Evolutionary conservation across 768 basidiomycete genomes (phyloP).

Genomic region (Suillus americanus): DNA sequence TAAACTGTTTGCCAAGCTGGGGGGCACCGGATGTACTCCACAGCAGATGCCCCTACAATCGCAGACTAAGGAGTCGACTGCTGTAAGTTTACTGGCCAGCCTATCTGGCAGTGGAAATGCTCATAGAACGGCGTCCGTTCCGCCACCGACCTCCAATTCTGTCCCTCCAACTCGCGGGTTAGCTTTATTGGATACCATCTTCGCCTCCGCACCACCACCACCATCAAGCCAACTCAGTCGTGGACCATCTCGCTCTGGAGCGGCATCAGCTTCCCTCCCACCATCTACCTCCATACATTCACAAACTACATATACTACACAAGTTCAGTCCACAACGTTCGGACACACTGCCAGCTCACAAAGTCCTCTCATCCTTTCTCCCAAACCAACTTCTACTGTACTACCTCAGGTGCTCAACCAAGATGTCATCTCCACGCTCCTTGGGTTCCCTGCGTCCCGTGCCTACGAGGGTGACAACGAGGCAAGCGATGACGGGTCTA

Average conservation of each 20-base stretch:
- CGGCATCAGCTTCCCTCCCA: conserved; percentile 6
- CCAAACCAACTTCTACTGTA: conserved; percentile 50
- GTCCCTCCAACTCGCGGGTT: conserved; percentile 46
- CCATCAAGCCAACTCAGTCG: conserved; percentile 11
- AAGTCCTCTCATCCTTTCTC: conserved; percentile 47
- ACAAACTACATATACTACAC: conserved; percentile 13
- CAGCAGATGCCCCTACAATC: conserved; percentile 11
- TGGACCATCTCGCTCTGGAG: conserved; percentile 17
- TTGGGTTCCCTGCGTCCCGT: conserved; percentile 50
- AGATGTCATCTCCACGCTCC: conserved; percentile 64
- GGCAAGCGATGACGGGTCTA: conserved; percentile 33
- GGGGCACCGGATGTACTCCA: conserved; percentile 7
- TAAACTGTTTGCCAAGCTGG: conserved; percentile 43
- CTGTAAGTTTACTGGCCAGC: conserved; percentile 46
- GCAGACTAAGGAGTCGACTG: conserved; percentile 30
- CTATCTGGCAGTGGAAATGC: conserved; percentile 28
- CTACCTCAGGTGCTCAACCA: conserved; percentile 69
- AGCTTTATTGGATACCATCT: conserved; percentile 65
- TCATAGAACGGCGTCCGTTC: conserved; percentile 26
- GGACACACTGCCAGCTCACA: conserved; percentile 25
- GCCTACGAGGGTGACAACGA: conserved; percentile 62
- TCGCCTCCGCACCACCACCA: conserved; percentile 59
- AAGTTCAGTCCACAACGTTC: conserved; percentile 10
- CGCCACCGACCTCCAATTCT: conserved; percentile 26
- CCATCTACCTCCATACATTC: conserved; percentile 19